Conservation (phyloP, 2,329 filamentous ascomycete genomes). For the Cercospora zeae-maydis region DNA sequence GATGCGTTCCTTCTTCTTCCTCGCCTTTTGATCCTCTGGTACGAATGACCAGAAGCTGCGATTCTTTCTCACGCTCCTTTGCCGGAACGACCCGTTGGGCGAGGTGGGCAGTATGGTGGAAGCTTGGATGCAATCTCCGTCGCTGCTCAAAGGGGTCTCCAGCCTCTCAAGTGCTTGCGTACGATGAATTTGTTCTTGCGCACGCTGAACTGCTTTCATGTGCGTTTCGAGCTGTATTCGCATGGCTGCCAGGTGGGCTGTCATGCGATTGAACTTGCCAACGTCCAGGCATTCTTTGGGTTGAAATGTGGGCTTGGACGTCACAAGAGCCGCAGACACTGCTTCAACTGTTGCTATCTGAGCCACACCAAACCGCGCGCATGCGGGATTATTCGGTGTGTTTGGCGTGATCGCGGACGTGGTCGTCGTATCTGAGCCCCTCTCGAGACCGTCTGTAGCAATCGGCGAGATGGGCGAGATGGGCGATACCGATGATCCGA, state of each 20-base stretch:
- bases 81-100: neutral
- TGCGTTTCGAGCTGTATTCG: slow-evolving; percentile 36
- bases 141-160: slow-evolving; percentile 4
- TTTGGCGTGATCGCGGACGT: slow-evolving; percentile 17
- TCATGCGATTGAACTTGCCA: slow-evolving; percentile 14
- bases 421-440: slow-evolving; percentile 15
- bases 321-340: neutral
- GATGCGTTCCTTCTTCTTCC: slow-evolving; percentile 30
- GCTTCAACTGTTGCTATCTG: neutral
- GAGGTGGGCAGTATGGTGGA: neutral
- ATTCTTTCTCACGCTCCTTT: slow-evolving; percentile 14
- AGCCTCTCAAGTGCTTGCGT: slow-evolving; percentile 12
- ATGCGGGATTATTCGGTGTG: neutral
- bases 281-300: slow-evolving; percentile 13
- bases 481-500: slow-evolving; percentile 1
- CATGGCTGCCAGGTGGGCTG: slow-evolving; percentile 28
- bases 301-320: neutral
- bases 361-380: neutral
- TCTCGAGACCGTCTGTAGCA: slow-evolving; percentile 2
- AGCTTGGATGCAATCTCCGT: neutral
- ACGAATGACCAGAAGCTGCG: slow-evolving; percentile 30
- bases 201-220: slow-evolving; percentile 35
- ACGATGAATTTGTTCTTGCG: slow-evolving; percentile 17
- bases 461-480: slow-evolving; percentile 14
- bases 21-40: slow-evolving; percentile 26